Percentiles rank a stretch among this genome's conserved stretches.
Conservation (phyloP, 352 stramenopile species). For the Phytophthora constricta region DNA sequence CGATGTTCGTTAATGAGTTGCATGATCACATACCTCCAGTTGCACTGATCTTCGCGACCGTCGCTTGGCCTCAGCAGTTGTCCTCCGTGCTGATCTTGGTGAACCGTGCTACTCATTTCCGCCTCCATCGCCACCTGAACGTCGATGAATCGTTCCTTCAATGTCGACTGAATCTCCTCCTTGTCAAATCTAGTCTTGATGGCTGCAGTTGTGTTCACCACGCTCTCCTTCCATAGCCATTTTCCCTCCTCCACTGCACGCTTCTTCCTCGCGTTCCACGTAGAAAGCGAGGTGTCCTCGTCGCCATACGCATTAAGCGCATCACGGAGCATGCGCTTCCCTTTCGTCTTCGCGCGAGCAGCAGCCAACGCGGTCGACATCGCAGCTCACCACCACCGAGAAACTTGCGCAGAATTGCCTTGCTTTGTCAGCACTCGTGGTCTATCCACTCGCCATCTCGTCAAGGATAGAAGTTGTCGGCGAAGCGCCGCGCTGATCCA, state of each 20-base stretch:
- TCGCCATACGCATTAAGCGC: constrained; percentile 61
- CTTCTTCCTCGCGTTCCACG: constrained; percentile 67
- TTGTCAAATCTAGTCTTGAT: constrained; percentile 53
- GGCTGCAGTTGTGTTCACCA: constrained; percentile 41
- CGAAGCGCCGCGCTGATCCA: neutral
- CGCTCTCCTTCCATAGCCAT: constrained; percentile 55
- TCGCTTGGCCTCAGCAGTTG: constrained; percentile 15
- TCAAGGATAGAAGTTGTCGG: neutral
- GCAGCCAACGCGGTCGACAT: constrained; percentile 76
- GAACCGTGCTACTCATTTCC: constrained; percentile 39
- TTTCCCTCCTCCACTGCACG: constrained; percentile 36
- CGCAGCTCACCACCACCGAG: neutral
- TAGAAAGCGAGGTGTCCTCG: constrained; percentile 51
- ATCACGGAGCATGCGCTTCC: constrained; percentile 70
- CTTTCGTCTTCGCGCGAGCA: constrained; percentile 67
- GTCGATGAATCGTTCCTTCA: constrained; percentile 53
- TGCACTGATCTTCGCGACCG: constrained; percentile 27
- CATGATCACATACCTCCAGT: constrained; percentile 40
- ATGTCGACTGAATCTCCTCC: constrained; percentile 27
- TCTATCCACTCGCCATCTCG: neutral
- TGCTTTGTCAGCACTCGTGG: neutral
- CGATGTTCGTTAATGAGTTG: neutral
- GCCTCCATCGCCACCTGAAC: constrained; percentile 41
- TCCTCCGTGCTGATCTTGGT: constrained; percentile 26
- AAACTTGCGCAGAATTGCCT: neutral